Evolutionary conservation across 164 flowering plant genomes (phyloP).

Genomic region (Amborella trichopoda): DNA sequence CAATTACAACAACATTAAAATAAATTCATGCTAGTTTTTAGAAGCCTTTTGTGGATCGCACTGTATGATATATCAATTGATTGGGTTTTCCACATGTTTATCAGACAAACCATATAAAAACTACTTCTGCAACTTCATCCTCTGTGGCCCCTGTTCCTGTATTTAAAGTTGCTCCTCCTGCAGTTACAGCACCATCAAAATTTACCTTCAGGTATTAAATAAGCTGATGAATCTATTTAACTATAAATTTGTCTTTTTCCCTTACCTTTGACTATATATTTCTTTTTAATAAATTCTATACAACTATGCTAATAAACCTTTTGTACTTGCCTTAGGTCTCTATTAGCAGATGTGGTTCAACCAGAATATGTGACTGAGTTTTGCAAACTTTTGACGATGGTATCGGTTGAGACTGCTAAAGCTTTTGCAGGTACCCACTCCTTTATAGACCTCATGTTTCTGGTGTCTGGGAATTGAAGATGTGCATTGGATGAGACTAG

Average conservation of each 20-base stretch:
- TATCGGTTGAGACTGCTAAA: slow-evolving; percentile 57
- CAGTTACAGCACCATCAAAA: slow-evolving; percentile 54
- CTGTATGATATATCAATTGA: no score
- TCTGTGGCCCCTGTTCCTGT: slow-evolving; percentile 33
- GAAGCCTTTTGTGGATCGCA: no score
- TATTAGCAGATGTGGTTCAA: slow-evolving; percentile 75
- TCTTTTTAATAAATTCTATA: not conserved
- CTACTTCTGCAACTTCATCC: slow-evolving; percentile 28
- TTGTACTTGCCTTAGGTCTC: slow-evolving; percentile 40
- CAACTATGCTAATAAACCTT: not conserved
- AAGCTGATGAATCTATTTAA: no score
- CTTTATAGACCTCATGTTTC: not conserved
- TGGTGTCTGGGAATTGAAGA: no score
- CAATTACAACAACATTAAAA: no score
- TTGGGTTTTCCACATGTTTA: slow-evolving; percentile 4
- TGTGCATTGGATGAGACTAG: no score
- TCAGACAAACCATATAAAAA: slow-evolving; percentile 47
- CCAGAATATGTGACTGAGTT: slow-evolving; percentile 75
- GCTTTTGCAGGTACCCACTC: slow-evolving; percentile 43
- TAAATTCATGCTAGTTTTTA: no score
- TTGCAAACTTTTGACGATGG: slow-evolving; percentile 71
- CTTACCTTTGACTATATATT: not conserved
- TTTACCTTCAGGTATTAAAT: slow-evolving; percentile 64
- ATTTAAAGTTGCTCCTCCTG: slow-evolving; percentile 26
- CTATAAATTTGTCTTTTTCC: slow-evolving; percentile 1